Evolutionary conservation across 495 filamentous ascomycete species (phyloP), one percentile per base, ranked within the genome.

Genomic region (Daldinia caldariorum): DNA sequence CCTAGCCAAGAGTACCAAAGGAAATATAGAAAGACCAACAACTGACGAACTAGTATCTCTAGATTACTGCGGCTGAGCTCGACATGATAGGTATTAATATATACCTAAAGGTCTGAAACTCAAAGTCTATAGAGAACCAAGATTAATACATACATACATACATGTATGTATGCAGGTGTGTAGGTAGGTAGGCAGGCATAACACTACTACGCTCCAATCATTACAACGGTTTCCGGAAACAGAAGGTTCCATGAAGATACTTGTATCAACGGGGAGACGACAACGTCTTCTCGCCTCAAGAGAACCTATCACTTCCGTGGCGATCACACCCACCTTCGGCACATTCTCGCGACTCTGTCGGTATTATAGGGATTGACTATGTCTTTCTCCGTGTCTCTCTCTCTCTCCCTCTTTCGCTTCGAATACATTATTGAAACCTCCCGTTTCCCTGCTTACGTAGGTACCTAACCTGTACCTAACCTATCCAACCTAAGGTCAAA

Each of bases 321-420:
- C 56, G 50, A 72, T 68, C 64, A 72, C 37, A 72, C 70, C 70
- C 61, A n/a, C 70, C 70, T 14, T 72, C 70, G 70, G 70, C 35
- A 68, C 56, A 72, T 72, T 67, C 65, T 72, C 70, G 70, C 43
- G 65, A 62, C 64, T 68, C 70, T 45, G 57, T 72, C 70, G 70
- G 70, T 65, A 72, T 68, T 57, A 58, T 31, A 47, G 38, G 37
- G 26, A 45, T 20, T 26, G 26, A 26, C 26, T 26, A 26, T 26
- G 26, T 26, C 26, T 26, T 26, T 26, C 26, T 26, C 26, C 26
- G 26, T 26, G 26, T 26, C 26, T 26, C 26, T 3, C 1, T 26
- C 26, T 26, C 26, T 26, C 26, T 26, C 26, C 3, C 26, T 26
- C 26, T 26, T 26, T 26, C 26, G 26, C 39, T n/a, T 65, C 35